Evolutionary conservation across 305 asterid genomes (phyloP), one percentile per base, ranked within the genome.

Genomic region (Nicotiana rustica): DNA sequence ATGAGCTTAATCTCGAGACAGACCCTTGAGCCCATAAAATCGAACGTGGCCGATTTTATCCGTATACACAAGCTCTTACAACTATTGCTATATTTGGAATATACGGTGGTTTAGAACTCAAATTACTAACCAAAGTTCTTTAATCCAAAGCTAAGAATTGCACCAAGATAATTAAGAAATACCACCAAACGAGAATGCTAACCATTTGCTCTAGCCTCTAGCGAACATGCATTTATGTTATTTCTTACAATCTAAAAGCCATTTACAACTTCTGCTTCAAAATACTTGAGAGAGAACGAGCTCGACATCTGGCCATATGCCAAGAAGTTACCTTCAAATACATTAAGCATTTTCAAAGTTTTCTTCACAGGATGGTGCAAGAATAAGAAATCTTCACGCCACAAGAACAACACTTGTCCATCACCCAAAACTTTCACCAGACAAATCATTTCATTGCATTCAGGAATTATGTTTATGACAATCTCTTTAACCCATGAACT

Each of bases 401-500:
- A 89, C 31, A 86, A 55, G 21, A 93, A 78, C 88, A 93, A 77
- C 3, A 90, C 69, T 5, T 57, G 84, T 25, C 95, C 95, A 65
- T 90, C 91, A 21, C 81, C 75, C 21, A 88, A 90, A 18, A 84
- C 83, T 61, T 84, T 88, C 38, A 90, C 77, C 13, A 86, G 79
- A n/a, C 78, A 77, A 55, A 91, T 91, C 0, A 81, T 62, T 36
- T 87, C 90, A 80, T 38, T 69, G 77, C 2, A 38, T 84, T 84
- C 88, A 0, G 89, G 85, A 6, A 79, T 66, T 21, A 87, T 90
- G 12, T 67, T 79, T 49, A 93, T 86, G 1, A 69, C 57, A 38
- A 69, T 38, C 10, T 88, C 83, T 71, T 84, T 90, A 0, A 35
- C 64, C 97, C 97, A 92, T 8, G 91, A 83, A 73, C 83, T 56